phyloP scores from a whole-genome alignment of 1,284 basidiomycete species.

The Moesziomyces sp. region DNA sequence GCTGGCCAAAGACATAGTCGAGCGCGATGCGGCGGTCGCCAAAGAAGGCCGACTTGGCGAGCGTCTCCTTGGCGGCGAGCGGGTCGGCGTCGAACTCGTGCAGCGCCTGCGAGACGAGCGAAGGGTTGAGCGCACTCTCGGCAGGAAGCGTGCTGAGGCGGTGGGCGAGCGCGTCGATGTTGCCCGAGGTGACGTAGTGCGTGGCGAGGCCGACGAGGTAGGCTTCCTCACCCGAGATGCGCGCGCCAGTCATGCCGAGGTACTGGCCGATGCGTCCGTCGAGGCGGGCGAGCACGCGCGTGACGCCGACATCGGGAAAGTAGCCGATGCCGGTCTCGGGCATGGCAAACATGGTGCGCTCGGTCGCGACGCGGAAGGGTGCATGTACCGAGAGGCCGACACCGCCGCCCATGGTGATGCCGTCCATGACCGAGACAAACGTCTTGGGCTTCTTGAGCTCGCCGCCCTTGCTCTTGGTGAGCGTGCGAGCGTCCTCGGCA shows the following conservation, averaged over 20 bases:
- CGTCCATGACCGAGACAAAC: conserved; percentile 81
- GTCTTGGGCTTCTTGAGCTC: conserved; percentile 71
- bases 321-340: conserved; percentile 72
- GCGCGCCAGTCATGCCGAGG: conserved; percentile 82
- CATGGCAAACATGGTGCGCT: conserved; percentile 89
- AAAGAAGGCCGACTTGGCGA: conserved; percentile 51
- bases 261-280: conserved; percentile 94
- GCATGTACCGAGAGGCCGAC: conserved; percentile 90
- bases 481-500: conserved; percentile 34
- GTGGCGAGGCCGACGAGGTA: conserved; percentile 64
- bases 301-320: conserved; percentile 89
- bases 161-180: conserved; percentile 51
- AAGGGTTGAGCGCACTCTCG: conserved; percentile 40
- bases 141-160: conserved; percentile 52
- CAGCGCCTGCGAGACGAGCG: conserved; percentile 43
- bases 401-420: conserved; percentile 87
- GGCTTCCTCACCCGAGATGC: conserved; percentile 61
- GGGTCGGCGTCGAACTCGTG: conserved; percentile 59
- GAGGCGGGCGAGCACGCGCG: conserved; percentile 85
- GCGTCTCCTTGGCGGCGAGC: conserved; percentile 32
- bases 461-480: conserved; percentile 39
- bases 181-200: conserved; percentile 56
- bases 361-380: conserved; percentile 90
- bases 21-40: conserved; percentile 60
- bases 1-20: conserved; percentile 63